These are phyloP conservation scores for Lichtheimia ramosa DNA, from an alignment of 371 early-diverging fungal species.

Conservation along the genomic window DNA sequence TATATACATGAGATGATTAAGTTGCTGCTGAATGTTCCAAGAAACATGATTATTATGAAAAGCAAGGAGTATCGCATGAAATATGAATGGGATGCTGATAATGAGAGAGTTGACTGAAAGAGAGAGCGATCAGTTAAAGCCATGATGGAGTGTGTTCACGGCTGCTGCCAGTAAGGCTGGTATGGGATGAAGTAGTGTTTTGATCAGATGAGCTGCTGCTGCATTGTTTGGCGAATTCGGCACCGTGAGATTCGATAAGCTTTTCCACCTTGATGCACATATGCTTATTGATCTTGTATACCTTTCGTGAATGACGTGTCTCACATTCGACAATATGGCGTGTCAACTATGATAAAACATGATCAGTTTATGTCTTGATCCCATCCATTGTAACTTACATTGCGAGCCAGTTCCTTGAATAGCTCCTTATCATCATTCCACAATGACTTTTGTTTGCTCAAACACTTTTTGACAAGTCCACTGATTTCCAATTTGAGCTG, in stretches of 20 bases:
- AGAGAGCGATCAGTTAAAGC: too few relatives aligned
- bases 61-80: too few relatives aligned
- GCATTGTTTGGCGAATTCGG: slow-evolving; percentile 15
- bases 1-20: too few relatives aligned
- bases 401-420: slow-evolving; percentile 52
- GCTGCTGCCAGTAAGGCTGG: not conserved
- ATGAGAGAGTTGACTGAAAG: too few relatives aligned
- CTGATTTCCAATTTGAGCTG: slow-evolving; percentile 49
- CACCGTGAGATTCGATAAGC: slow-evolving; percentile 47
- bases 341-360: slow-evolving; percentile 29
- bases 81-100: too few relatives aligned
- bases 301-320: slow-evolving; percentile 33
- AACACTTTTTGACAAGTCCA: slow-evolving; percentile 41
- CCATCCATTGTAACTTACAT: slow-evolving; percentile 19
- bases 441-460: slow-evolving; percentile 32
- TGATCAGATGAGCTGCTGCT: not conserved
- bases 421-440: slow-evolving; percentile 49
- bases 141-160: not conserved
- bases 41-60: too few relatives aligned
- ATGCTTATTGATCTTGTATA: slow-evolving; percentile 27
- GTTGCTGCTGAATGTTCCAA: too few relatives aligned
- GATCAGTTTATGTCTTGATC: not conserved
- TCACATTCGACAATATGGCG: slow-evolving; percentile 52
- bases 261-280: slow-evolving; percentile 43
- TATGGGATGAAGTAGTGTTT: not conserved